Evolutionary conservation across 805 yeast genomes (phyloP).

Genomic region (Starmera pachycereana): DNA sequence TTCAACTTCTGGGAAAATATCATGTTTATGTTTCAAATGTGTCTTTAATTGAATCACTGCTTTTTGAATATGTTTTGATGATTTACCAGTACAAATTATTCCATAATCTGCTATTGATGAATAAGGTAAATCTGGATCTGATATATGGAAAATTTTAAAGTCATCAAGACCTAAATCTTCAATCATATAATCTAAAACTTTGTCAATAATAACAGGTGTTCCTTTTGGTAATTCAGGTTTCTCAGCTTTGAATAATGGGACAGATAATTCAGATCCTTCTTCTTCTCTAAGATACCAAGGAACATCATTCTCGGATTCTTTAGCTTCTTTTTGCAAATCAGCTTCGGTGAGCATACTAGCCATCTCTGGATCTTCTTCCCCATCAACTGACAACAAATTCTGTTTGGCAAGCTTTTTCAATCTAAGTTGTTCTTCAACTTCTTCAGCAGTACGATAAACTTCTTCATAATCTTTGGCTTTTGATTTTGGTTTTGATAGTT

Average conservation of each 20-base stretch:
- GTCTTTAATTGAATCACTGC: conserved; percentile 53
- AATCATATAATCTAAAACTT: conserved; percentile 36
- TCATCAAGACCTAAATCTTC: conserved; percentile 58
- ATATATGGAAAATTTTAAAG: conserved; percentile 53
- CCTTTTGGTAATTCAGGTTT: conserved; percentile 51
- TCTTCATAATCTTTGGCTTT: too few relatives aligned
- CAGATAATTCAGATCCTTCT: conserved; percentile 25
- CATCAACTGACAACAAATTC: too few relatives aligned
- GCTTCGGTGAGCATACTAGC: too few relatives aligned
- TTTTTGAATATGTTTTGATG: conserved; percentile 63
- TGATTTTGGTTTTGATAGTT: too few relatives aligned
- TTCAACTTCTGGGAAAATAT: conserved; percentile 45
- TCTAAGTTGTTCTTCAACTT: too few relatives aligned
- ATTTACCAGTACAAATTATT: conserved; percentile 67
- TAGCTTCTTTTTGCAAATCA: not conserved
- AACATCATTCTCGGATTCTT: conserved; percentile 7
- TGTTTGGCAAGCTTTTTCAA: too few relatives aligned
- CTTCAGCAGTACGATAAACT: too few relatives aligned
- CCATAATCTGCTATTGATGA: conserved; percentile 35
- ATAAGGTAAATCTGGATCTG: conserved; percentile 29
- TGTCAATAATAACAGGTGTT: conserved; percentile 43
- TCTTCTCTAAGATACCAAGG: conserved; percentile 58
- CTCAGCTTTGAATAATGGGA: conserved; percentile 22
- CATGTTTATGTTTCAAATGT: conserved; percentile 43
- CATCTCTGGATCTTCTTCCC: too few relatives aligned